Evolutionary conservation across 2,329 filamentous ascomycete genomes (phyloP).

Genomic region (Colletotrichum tofieldiae): DNA sequence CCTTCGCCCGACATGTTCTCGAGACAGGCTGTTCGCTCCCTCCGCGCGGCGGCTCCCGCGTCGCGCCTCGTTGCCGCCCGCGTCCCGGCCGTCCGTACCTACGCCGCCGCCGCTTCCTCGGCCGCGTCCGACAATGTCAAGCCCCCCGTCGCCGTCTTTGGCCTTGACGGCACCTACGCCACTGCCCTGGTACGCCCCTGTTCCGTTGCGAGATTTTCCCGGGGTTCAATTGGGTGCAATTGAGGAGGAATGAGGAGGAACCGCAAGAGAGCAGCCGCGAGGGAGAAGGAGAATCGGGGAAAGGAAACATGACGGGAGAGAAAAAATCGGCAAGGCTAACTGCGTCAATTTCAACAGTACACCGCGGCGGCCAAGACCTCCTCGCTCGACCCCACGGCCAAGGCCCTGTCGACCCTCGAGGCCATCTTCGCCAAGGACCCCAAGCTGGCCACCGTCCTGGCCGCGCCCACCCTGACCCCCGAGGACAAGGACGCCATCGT

Average conservation of each 20-base stretch:
- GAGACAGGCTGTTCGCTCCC: slow-evolving; percentile 71
- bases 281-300: slow-evolving; percentile 3
- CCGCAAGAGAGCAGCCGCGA: not conserved
- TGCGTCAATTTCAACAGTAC: slow-evolving; percentile 77
- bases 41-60: slow-evolving; percentile 70
- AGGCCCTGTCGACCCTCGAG: slow-evolving; percentile 81
- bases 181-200: slow-evolving; percentile 89
- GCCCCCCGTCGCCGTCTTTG: slow-evolving; percentile 92
- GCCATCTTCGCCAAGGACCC: slow-evolving; percentile 84
- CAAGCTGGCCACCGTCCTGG: slow-evolving; percentile 84
- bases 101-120: slow-evolving; percentile 75
- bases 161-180: slow-evolving; percentile 98
- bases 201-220: slow-evolving; percentile 3
- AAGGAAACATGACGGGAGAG: slow-evolving; percentile 1
- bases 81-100: slow-evolving; percentile 77
- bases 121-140: slow-evolving; percentile 78
- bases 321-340: slow-evolving; percentile 45
- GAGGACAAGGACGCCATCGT: slow-evolving; percentile 90
- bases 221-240: slow-evolving; percentile 42
- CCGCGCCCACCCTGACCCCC: slow-evolving; percentile 82
- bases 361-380: slow-evolving; percentile 93
- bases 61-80: slow-evolving; percentile 68
- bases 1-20: slow-evolving; percentile 67
- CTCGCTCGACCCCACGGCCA: slow-evolving; percentile 87
- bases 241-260: slow-evolving; percentile 41